Base-by-base conservation (phyloP, 1,284 basidiomycete species). In the Gastroboletus turbinatus region DNA sequence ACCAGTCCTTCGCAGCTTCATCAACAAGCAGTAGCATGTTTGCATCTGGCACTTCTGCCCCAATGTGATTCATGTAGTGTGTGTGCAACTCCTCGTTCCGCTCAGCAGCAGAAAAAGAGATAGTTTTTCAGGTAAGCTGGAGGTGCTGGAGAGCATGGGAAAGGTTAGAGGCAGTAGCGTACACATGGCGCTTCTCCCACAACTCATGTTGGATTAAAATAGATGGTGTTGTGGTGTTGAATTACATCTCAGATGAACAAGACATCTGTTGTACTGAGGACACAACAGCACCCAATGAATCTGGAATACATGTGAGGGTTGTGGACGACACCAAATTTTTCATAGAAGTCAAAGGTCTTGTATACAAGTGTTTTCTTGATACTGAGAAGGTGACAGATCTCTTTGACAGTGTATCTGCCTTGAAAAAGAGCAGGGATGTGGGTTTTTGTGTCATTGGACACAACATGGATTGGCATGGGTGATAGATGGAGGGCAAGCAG, bases 1-100 rank as follows among this genome's bases (percentile, higher is more conserved):
- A 2, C 17, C 5, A 0, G 14, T 42, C 39, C 4, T 42, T 42
- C 4, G 25, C 42, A 25, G 39, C 39, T 23, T 42, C 14, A 7
- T 42, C 67, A 48, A 66, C 36, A 49, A 71, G 53, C 1, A 56
- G 0, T 0, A 56, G 46, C 51, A 53, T 56, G 14, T 42, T 42
- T 23, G 46, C 5, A 45, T 56, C 43, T 2, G 19, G 21, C 0
- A 1, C 52, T 13, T 57, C 30, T 1, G 10, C 25, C 0, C 0
- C 47, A 39, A 55, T 46, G 11, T 1, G 6, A n/a, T 55, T 57
- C 56, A 55, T 57, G n/a, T 57, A 55, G 0, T 8, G 0, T 21
- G 40, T 16, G 7, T 4, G 2, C 4, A 43, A 14, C 7, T 44
- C 17, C 3, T 44, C 25, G n/a, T 27, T 44, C 5, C 5, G 6